Evolutionary conservation across 352 stramenopile species (phyloP), one percentile per base, ranked within the genome.

Genomic region (Phytophthora syringae): DNA sequence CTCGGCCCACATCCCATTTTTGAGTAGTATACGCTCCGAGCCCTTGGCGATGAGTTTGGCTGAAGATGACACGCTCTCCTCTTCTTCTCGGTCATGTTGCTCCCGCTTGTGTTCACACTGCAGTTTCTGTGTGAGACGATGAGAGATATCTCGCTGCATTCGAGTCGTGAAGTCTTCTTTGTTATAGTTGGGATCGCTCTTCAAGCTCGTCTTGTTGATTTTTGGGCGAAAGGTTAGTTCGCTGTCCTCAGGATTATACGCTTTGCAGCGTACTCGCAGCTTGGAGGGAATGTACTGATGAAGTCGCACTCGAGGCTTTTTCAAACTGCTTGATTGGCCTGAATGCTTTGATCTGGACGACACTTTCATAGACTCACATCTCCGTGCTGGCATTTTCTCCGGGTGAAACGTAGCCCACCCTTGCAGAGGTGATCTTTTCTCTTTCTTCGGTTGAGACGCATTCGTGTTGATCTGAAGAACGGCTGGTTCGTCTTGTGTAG

Each of bases 211-310:
- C 42, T 63, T 57, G 71, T 89, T 89, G 60, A 89, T 87, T 53
- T 72, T 86, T 11, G 80, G 78, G 7, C 69, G 70, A 37, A 87
- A 89, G 4, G 78, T 83, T 11, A 83, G 64, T 22, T 87, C 76
- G 3, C 39, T 61, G 4, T 78, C 66, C 7, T 67, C 66, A 12
- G 69, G 55, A 12, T 73, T 64, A 59, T 75, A 53, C 25, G 52
- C 24, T 21, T 53, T 52, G 47, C 50, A 60, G 40, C 64, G 56
- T 28, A 67, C 34, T 12, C 62, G 58, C 12, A 62, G 22, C n/a
- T 55, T 64, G 2, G 52, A 5, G 11, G 67, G 37, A 18, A 60
- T 43, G 48, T 64, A 66, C 4, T 74, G 54, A 7, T 55, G 62
- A 22, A 70, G 49, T 16, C 47, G 53, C 30, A 74, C 61, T 32